Percentiles rank a stretch among this genome's conserved stretches.
Conservation (phyloP, 2,329 filamentous ascomycete species). For the Talaromyces sp. region DNA sequence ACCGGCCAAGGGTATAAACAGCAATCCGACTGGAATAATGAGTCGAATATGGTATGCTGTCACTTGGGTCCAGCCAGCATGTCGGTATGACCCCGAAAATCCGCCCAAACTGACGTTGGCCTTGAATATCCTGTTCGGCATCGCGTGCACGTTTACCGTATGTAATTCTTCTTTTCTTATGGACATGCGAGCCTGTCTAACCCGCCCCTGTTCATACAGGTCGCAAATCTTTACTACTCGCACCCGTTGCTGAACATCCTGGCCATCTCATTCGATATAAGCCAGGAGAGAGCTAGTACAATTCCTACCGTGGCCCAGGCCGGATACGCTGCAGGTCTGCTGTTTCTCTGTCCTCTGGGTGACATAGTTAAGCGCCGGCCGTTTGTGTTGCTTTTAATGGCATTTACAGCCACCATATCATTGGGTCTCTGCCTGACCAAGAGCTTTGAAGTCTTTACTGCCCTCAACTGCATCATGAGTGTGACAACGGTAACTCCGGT, state of each 20-base stretch:
- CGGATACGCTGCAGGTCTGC: constrained; percentile 67
- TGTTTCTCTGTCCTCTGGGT: constrained; percentile 71
- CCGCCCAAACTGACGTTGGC: constrained; percentile 64
- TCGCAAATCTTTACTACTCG: constrained; percentile 77
- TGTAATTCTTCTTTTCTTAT: neutral
- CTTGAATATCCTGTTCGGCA: constrained; percentile 64
- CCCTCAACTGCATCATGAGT: constrained; percentile 67
- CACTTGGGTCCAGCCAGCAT: constrained; percentile 59
- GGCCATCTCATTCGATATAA: constrained; percentile 64
- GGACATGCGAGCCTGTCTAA: neutral
- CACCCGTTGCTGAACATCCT: constrained; percentile 74
- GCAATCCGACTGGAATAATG: neutral
- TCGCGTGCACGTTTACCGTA: constrained; percentile 39
- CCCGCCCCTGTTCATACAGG: constrained; percentile 34
- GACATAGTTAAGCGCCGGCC: constrained; percentile 63
- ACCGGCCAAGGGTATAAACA: neutral
- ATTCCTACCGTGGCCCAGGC: constrained; percentile 75
- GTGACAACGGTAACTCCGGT: constrained; percentile 71
- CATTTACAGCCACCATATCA: constrained; percentile 63
- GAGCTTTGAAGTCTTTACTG: constrained; percentile 60
- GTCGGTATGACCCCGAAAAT: constrained; percentile 61
- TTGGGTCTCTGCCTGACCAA: constrained; percentile 65
- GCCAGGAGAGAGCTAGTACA: constrained; percentile 60
- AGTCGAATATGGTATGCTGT: constrained; percentile 24
- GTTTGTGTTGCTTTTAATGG: constrained; percentile 63